Percentiles rank a stretch among this genome's conserved stretches.
These are phyloP conservation scores for Carex cristatella DNA, from an alignment of 176 grass and related monocot genomes.

Conservation along the genomic window DNA sequence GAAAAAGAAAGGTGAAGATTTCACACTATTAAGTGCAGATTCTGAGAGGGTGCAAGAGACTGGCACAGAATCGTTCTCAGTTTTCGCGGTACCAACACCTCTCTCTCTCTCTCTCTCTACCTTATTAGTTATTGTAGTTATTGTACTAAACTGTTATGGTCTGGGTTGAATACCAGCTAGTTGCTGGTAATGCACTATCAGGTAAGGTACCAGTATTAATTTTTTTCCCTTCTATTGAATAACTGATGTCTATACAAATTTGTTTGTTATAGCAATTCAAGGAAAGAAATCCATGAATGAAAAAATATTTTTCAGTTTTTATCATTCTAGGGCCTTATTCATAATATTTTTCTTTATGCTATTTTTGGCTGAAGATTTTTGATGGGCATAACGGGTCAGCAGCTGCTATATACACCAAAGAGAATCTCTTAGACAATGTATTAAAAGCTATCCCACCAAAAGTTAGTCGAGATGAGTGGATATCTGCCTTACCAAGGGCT, in stretches of 20 bases:
- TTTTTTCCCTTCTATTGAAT: not conserved
- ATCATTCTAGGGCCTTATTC: not conserved
- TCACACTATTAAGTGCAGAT: constrained; percentile 54
- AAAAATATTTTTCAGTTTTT: constrained; percentile 1
- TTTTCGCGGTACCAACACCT: constrained; percentile 60
- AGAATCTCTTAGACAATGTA: constrained; percentile 67
- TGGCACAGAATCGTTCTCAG: constrained; percentile 48
- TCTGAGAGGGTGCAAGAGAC: constrained; percentile 40
- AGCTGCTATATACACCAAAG: constrained; percentile 83
- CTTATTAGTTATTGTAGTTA: constrained; percentile 2
- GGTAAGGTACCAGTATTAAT: not conserved
- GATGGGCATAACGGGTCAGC: constrained; percentile 90
- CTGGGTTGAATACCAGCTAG: not conserved
- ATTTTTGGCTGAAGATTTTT: constrained; percentile 53
- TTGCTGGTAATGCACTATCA: not conserved
- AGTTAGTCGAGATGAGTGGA: constrained; percentile 84
- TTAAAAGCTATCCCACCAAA: constrained; percentile 72
- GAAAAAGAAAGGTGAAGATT: constrained; percentile 96
- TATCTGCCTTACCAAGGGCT: constrained; percentile 77
- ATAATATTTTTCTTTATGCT: constrained; percentile 33
- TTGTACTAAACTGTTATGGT: not conserved
- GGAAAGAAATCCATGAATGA: constrained; percentile 1
- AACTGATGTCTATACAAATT: not conserved
- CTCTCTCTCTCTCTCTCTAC: constrained; percentile 8
- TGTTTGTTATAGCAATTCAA: constrained; percentile 13